These are phyloP conservation scores for Mycena polygramma DNA, from an alignment of 768 basidiomycete species.

Conservation along the genomic window DNA sequence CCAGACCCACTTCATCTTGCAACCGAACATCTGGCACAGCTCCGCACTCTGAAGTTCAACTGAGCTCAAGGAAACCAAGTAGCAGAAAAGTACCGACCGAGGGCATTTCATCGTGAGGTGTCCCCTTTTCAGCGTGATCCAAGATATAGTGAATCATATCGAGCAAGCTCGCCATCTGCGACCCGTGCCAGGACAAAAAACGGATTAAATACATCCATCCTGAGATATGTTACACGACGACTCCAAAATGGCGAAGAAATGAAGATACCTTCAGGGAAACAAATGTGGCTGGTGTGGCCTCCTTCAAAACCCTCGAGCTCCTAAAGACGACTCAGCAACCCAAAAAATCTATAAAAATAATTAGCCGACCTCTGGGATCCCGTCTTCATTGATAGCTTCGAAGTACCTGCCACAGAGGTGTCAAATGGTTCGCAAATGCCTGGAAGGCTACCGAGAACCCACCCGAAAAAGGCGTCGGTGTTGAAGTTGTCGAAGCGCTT, in stretches of 20 bases:
- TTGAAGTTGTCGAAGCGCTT: constrained; percentile 33
- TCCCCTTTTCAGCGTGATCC: constrained; percentile 26
- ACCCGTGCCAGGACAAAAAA: constrained; percentile 31
- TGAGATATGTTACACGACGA: too few species aligned
- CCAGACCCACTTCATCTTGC: constrained; percentile 29
- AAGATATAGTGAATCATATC: constrained; percentile 33
- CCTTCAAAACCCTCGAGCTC: constrained; percentile 32
- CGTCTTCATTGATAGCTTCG: constrained; percentile 25
- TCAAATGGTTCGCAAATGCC: too few species aligned
- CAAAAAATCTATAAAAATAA: background rate
- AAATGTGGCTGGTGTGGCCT: constrained; percentile 34
- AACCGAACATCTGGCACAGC: constrained; percentile 32
- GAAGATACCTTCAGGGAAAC: constrained; percentile 27
- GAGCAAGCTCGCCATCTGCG: constrained; percentile 28
- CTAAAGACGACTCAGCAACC: background rate
- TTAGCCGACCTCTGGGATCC: constrained; percentile 13
- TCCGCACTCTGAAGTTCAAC: constrained; percentile 15
- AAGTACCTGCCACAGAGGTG: constrained; percentile 19
- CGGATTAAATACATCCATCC: constrained; percentile 36
- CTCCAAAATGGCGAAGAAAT: too few species aligned
- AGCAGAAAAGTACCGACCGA: constrained; percentile 1
- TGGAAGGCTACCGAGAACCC: background rate
- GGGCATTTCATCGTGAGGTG: constrained; percentile 23
- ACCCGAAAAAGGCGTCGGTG: constrained; percentile 34
- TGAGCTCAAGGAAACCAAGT: background rate